Conservation (phyloP, 1,284 basidiomycete species). For the Rhodotorula glutinis region DNA sequence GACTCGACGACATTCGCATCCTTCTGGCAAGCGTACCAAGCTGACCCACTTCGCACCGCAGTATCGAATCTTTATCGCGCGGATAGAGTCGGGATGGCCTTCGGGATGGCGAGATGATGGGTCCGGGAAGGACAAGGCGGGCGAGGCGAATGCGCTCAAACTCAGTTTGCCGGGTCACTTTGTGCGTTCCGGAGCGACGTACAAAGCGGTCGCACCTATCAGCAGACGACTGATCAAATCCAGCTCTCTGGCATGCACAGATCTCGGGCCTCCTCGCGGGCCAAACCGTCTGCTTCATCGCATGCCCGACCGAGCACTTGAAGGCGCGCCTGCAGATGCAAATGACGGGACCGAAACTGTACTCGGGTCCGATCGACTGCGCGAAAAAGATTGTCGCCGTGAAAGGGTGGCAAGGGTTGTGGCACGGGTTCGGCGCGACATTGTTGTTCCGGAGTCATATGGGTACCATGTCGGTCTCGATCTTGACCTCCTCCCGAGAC, state of each 20-base stretch:
- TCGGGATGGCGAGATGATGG: constrained; percentile 52
- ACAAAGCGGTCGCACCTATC: too few species aligned
- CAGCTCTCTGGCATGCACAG: constrained; percentile 3
- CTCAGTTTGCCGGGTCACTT: constrained; percentile 38
- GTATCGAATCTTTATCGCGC: constrained; percentile 63
- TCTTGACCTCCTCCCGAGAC: too few species aligned
- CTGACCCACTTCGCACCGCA: constrained; percentile 53
- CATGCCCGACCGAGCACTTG: constrained; percentile 68
- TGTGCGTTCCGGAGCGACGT: constrained; percentile 15
- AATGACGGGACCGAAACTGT: constrained; percentile 54
- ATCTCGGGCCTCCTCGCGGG: constrained; percentile 71
- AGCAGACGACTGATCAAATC: neutral
- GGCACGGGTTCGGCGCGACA: constrained; percentile 49
- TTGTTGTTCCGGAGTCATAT: constrained; percentile 48
- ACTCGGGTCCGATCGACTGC: constrained; percentile 48
- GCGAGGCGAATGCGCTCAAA: constrained; percentile 12
- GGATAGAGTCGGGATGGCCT: constrained; percentile 47
- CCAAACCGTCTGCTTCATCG: constrained; percentile 66
- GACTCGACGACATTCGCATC: too few species aligned
- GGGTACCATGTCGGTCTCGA: constrained; percentile 46
- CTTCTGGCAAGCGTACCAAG: neutral
- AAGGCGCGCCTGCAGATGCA: constrained; percentile 79
- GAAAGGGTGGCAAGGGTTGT: constrained; percentile 46
- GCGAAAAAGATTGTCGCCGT: constrained; percentile 44
- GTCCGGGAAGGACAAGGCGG: constrained; percentile 37